These are phyloP conservation scores for Thozetella sp. DNA, from an alignment of 495 filamentous ascomycete species.

Conservation along the genomic window DNA sequence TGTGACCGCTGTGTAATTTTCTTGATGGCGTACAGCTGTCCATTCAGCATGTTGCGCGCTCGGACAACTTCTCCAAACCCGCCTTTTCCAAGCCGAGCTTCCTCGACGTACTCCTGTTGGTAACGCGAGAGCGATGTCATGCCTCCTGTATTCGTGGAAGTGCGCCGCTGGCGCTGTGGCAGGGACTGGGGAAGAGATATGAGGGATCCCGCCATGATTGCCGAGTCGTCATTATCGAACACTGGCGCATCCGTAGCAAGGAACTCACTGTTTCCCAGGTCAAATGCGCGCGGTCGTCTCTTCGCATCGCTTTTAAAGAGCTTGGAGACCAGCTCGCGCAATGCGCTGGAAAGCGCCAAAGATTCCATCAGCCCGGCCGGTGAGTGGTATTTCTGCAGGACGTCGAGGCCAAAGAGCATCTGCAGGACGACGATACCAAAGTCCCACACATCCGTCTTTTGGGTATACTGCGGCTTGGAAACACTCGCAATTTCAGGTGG, in stretches of 20 bases:
- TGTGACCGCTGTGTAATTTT: constrained; percentile 87
- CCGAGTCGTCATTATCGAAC: constrained; percentile 40
- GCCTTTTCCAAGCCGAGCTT: constrained; percentile 85
- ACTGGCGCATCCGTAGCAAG: constrained; percentile 63
- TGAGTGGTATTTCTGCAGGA: constrained; percentile 75
- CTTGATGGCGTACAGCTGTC: constrained; percentile 92
- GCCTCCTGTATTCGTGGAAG: constrained; percentile 46
- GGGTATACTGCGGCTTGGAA: constrained; percentile 58
- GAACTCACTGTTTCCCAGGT: constrained; percentile 87
- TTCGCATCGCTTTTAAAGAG: constrained; percentile 82
- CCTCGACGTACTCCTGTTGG: constrained; percentile 84
- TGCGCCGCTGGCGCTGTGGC: constrained; percentile 43
- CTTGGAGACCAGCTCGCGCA: constrained; percentile 77
- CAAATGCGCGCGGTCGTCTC: constrained; percentile 86
- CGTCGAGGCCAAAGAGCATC: constrained; percentile 87
- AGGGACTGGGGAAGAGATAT: constrained; percentile 35
- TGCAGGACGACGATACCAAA: constrained; percentile 87
- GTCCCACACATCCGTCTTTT: constrained; percentile 94
- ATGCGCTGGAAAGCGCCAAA: constrained; percentile 63
- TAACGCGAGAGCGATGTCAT: constrained; percentile 68
- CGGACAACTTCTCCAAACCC: constrained; percentile 98
- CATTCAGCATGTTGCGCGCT: constrained; percentile 91
- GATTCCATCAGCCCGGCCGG: constrained; percentile 69
- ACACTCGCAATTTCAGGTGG: constrained; percentile 75
- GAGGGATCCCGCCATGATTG: constrained; percentile 32